Base-by-base conservation (phyloP, 441 rosid genomes). In the Rhodomyrtus psidioides region DNA sequence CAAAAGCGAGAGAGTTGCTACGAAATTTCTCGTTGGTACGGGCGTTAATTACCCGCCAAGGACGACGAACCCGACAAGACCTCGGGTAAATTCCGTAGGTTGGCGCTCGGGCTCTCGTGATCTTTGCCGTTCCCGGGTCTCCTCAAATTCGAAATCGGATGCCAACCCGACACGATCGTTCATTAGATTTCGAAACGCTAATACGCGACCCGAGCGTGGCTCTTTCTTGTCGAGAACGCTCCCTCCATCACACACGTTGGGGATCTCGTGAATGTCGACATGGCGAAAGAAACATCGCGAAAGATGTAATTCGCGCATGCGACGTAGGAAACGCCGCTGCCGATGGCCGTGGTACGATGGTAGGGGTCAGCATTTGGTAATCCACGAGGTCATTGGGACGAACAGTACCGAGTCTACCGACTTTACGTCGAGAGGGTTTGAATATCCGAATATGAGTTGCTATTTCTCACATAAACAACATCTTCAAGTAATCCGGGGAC, bases 351-450 rank as follows among this genome's bases (percentile, higher is more conserved):
- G 75, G 24, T 9, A 30, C 2, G 1, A 30, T 2, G 24, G 24
- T 17, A 30, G 0, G 13, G 75, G 44, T 30, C 6, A 6, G 75
- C 30, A 16, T 17, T 7, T 8, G 21, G 24, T 10, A 2, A 62
- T 10, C 13, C 13, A 4, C 24, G 1, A 30, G 44, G 3, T 62
- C 44, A 30, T 12, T 42, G 13, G 12, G 75, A 23, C 4, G 4
- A 13, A 5, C 4, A 4, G 0, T 19, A 10, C 75, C n/a, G 4
- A 10, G 44, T 24, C 28, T 28, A 10, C 17, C 9, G 75, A 21
- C 65, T n/a, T 58, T 7, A 1, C 1, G 2, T 0, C 4, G 9
- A n/a, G 30, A 0, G 65, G 15, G 54, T 1, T 58, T 1, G 34
- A 13, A 13, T 58, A 14, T n/a, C 3, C 1, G 7, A 58, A 58